Conservation (phyloP, 2,329 filamentous ascomycete genomes). For the Pseudogymnoascus pannorum region DNA sequence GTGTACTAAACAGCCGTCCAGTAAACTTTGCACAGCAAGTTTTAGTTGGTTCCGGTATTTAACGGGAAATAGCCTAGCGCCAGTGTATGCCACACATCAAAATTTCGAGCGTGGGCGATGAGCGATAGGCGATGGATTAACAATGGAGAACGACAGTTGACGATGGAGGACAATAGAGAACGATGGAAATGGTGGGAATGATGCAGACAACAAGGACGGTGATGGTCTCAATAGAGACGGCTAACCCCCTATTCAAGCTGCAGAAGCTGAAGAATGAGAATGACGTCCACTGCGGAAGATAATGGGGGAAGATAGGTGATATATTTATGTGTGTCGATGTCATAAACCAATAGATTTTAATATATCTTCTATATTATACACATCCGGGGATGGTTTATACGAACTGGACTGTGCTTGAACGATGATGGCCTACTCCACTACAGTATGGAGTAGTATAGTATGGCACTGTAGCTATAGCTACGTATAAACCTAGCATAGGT, state of each 20-base stretch:
- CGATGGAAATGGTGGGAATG: background rate
- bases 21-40: background rate
- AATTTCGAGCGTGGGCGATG: background rate
- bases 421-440: too few species aligned
- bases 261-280: background rate
- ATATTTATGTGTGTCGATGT: background rate
- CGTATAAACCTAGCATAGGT: too few species aligned
- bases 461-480: too few species aligned
- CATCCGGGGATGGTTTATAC: background rate
- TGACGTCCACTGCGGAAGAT: background rate
- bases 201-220: background rate
- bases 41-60: constrained; percentile 4
- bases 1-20: too few species aligned
- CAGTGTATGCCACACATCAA: background rate
- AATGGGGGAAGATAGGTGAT: background rate
- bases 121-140: background rate
- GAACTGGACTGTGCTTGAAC: background rate
- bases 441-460: too few species aligned
- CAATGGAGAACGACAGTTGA: too few species aligned
- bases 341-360: too few species aligned
- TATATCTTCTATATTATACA: background rate
- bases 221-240: background rate
- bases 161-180: background rate
- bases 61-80: constrained; percentile 6
- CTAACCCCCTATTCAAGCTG: background rate